Conservation (phyloP, 805 yeast genomes). For the Lipomyces mesembrius region DNA sequence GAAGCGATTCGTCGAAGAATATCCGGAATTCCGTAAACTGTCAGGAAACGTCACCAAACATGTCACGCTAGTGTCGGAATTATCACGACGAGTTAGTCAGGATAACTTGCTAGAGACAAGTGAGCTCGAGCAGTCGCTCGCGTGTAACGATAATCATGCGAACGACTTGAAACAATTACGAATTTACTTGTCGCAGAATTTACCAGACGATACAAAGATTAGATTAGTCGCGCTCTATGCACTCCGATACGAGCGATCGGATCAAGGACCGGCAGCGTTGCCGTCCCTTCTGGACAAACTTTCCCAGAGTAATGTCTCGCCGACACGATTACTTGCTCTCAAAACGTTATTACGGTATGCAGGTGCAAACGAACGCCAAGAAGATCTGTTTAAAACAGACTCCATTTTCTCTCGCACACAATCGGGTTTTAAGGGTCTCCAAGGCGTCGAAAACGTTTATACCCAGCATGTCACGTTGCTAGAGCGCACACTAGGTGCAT, state of each 20-base stretch:
- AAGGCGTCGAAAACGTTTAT: constrained; percentile 61
- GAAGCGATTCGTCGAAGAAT: constrained; percentile 86
- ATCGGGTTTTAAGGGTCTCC: constrained; percentile 50
- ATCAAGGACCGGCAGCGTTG: constrained; percentile 48
- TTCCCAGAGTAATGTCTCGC: constrained; percentile 32
- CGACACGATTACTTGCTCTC: constrained; percentile 51
- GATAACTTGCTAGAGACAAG: constrained; percentile 78
- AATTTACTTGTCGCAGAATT: constrained; percentile 53
- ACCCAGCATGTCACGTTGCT: constrained; percentile 90
- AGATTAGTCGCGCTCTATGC: constrained; percentile 76
- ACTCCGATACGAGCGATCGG: constrained; percentile 62
- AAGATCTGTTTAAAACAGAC: constrained; percentile 48
- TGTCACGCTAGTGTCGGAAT: constrained; percentile 84
- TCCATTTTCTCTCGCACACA: constrained; percentile 50
- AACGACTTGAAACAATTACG: constrained; percentile 62
- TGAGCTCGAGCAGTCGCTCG: constrained; percentile 85
- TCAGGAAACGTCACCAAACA: constrained; percentile 91
- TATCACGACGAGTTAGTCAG: constrained; percentile 70
- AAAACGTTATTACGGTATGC: constrained; percentile 53
- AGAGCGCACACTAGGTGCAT: constrained; percentile 52
- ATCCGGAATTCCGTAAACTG: constrained; percentile 89
- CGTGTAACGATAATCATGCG: constrained; percentile 64
- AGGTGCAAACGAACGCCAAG: constrained; percentile 54
- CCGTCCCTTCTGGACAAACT: constrained; percentile 48
- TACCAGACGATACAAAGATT: constrained; percentile 61